phyloP scores from a whole-genome alignment of 1,284 basidiomycete species.

The Sporisorium reilianum region DNA sequence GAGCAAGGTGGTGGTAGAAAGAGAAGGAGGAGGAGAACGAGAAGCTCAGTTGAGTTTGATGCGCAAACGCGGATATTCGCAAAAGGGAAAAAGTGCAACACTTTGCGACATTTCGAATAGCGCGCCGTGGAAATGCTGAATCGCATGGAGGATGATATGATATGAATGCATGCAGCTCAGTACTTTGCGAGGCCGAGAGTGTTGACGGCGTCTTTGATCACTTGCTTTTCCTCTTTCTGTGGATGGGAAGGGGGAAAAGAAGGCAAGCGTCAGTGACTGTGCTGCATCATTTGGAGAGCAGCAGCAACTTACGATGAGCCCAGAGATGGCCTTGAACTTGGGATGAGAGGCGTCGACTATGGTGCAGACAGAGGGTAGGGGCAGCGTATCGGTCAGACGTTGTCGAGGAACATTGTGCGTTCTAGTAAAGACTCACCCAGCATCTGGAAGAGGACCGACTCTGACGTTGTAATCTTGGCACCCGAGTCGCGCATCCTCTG shows the following conservation, averaged over 20 bases:
- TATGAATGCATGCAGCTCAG: background rate
- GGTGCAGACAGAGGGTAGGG: background rate
- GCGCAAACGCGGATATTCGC: conserved; percentile 6
- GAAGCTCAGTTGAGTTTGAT: conserved; percentile 5
- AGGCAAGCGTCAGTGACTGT: background rate
- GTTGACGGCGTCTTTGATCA: conserved; percentile 55
- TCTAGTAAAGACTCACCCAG: conserved; percentile 67
- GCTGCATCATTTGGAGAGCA: no score
- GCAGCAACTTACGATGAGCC: conserved; percentile 72
- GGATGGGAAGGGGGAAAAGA: background rate
- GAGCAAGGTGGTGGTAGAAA: conserved; percentile 11
- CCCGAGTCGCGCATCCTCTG: conserved; percentile 79
- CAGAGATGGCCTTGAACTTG: conserved; percentile 80
- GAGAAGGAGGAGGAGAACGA: background rate
- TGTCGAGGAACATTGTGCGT: background rate
- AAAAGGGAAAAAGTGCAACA: conserved; percentile 28
- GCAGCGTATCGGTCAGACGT: background rate
- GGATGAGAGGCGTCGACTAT: conserved; percentile 75
- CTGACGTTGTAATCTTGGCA: conserved; percentile 82
- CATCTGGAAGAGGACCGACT: conserved; percentile 83
- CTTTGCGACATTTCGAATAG: conserved; percentile 5
- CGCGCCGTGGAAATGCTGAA: conserved; percentile 9
- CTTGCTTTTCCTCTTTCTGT: conserved; percentile 62
- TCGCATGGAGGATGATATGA: no score
- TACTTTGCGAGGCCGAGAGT: conserved; percentile 44